Base-by-base conservation (phyloP, 2,329 filamentous ascomycete species). In the Pyrenochaeta sp. region DNA sequence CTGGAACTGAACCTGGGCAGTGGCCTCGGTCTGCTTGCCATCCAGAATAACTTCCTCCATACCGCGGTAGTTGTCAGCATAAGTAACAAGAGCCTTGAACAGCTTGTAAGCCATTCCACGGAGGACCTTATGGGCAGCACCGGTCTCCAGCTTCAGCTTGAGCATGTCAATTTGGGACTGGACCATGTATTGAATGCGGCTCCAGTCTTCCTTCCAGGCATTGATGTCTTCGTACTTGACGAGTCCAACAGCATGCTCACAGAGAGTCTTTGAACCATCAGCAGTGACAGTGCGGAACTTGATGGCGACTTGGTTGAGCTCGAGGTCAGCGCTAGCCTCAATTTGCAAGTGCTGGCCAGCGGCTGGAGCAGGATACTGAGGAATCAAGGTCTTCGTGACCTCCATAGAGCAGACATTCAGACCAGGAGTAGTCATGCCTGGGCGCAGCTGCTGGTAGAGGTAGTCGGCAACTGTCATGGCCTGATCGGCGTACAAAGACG, bases 41-140 rank as follows among this genome's bases (percentile, higher is more conserved):
- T 83, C 79, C 8, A 83, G 72, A 35, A 83, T 80, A 34, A 83
- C 81, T 56, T 83, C 80, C 31, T 80, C 74, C 72, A 84, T 83
- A 35, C 78, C 80, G 40, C 79, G 76, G 67, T 81, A 84, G 58
- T 77, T 80, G 44, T 77, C 73, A 44, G 78, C 76, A 55, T 84
- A 84, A 35, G 77, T 78, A 24, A 83, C 81, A 21, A 83, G 72
- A 39, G 79, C 75, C 60, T 79, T 79, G 73, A 83, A 83, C 37
- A 87, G 79, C 73, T 91, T 92, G 79, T 94, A 94, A 10, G 87
- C 86, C 74, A 91, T 82, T 22, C 87, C 87, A 18, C 87, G 84
- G 35, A 87, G 82, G 50, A 91, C 81, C 72, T 88, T 87, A 66
- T 88, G 87, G 19, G 87, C 86, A 42, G 81, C 80, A 26, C 87